Conservation (phyloP, 345 rosid genomes). For the Pugionium dolabratum region DNA sequence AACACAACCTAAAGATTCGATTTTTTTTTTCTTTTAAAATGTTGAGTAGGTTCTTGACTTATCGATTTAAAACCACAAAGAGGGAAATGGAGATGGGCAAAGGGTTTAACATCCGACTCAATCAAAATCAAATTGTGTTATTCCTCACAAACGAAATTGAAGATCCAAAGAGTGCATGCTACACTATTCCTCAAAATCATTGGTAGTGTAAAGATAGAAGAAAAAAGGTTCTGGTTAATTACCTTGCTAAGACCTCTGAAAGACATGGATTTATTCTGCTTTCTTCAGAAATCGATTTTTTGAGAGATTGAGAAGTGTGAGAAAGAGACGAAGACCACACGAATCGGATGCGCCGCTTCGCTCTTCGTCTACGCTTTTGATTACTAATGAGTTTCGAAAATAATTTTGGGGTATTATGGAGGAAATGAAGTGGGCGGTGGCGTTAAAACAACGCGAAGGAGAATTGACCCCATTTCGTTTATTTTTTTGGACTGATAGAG, state of each 20-base stretch:
- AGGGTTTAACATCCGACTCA: not conserved
- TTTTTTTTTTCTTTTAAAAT: not conserved
- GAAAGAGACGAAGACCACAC: not conserved
- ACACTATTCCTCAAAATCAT: not conserved
- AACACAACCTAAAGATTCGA: not conserved
- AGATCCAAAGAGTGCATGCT: constrained; percentile 21
- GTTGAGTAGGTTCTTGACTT: not conserved
- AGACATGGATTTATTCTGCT: constrained; percentile 45
- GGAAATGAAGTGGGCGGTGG: constrained; percentile 36
- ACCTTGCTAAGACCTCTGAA: constrained; percentile 62
- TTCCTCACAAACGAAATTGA: not conserved
- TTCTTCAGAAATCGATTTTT: constrained; percentile 2
- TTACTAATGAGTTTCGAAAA: not conserved
- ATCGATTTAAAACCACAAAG: not conserved
- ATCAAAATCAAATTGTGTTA: not conserved
- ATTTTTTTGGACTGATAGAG: not conserved
- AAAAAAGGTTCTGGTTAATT: not conserved
- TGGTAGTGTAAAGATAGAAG: not conserved
- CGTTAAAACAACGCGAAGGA: constrained; percentile 39
- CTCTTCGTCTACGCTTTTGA: constrained; percentile 28
- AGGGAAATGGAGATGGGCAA: not conserved
- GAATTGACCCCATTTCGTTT: constrained; percentile 11
- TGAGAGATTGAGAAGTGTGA: constrained; percentile 8
- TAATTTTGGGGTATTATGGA: not conserved
- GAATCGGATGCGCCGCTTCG: constrained; percentile 32